These are phyloP conservation scores for Neurospora sublineolata DNA, from an alignment of 495 filamentous ascomycete species.

Conservation along the genomic window DNA sequence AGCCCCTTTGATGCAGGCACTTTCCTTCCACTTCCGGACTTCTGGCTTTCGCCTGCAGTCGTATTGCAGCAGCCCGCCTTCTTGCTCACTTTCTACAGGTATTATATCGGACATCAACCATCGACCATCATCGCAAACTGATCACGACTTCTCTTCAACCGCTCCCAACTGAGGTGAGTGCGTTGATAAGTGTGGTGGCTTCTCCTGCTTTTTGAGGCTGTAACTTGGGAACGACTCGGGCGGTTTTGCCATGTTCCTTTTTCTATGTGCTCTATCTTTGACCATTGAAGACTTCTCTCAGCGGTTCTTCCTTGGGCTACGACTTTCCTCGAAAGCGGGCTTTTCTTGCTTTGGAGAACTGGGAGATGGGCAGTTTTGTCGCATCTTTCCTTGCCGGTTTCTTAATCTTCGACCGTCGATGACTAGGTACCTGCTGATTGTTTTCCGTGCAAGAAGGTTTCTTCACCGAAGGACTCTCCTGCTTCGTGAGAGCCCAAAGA, in stretches of 20 bases:
- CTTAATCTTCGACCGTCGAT: background rate
- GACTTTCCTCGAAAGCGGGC: too few relatives aligned
- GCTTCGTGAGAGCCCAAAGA: background rate
- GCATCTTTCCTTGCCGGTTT: fast-evolving
- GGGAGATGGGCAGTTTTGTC: background rate
- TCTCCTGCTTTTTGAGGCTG: too few relatives aligned
- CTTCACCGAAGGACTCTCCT: background rate
- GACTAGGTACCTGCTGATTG: background rate
- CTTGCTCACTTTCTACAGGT: background rate
- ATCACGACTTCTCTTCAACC: background rate
- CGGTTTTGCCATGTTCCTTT: fast-evolving
- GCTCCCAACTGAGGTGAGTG: too few relatives aligned
- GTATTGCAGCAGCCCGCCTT: background rate
- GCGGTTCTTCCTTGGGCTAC: too few relatives aligned
- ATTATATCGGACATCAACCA: background rate
- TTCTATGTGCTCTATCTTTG: too few relatives aligned
- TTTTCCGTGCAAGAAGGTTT: background rate
- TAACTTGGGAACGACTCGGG: too few relatives aligned
- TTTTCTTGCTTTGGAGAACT: too few relatives aligned
- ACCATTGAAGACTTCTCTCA: too few relatives aligned
- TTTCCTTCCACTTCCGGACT: background rate
- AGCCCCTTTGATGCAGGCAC: background rate
- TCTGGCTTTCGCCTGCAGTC: fast-evolving
- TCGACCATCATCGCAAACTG: background rate
- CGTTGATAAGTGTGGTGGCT: too few relatives aligned